These are phyloP conservation scores for Acer negundo DNA, from an alignment of 345 rosid species.

Conservation along the genomic window DNA sequence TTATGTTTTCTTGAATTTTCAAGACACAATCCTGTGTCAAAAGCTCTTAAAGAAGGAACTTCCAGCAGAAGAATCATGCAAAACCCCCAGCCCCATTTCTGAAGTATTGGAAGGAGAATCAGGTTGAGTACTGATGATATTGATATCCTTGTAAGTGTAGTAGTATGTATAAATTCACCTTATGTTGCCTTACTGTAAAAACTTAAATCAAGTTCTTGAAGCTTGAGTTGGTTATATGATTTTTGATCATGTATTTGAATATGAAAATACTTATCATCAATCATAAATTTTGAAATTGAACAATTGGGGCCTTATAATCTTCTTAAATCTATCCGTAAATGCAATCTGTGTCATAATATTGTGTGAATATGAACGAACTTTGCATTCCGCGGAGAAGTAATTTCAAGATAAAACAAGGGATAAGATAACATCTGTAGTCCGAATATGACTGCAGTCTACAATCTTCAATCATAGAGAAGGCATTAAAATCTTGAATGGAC, in stretches of 20 bases:
- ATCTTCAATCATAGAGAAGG: too few species aligned
- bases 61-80: constrained; percentile 6
- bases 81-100: constrained; percentile 14
- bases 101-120: constrained; percentile 17
- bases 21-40: constrained; percentile 52
- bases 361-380: too few species aligned
- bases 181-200: too few species aligned
- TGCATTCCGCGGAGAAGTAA: too few species aligned
- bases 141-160: background rate
- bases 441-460: too few species aligned
- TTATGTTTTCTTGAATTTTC: constrained; percentile 46
- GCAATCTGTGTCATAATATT: too few species aligned
- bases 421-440: too few species aligned
- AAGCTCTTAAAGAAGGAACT: constrained; percentile 29
- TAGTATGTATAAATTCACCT: background rate
- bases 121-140: background rate
- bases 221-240: background rate
- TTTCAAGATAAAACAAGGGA: too few species aligned
- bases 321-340: too few species aligned
- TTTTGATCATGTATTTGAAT: background rate
- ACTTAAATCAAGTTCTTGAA: too few species aligned
- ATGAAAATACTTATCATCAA: background rate
- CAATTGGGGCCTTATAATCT: too few species aligned
- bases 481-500: background rate
- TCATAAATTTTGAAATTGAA: too few species aligned